These are phyloP conservation scores for Rhizophlyctis rosea DNA, from an alignment of 192 early-diverging fungal species.

Conservation along the genomic window DNA sequence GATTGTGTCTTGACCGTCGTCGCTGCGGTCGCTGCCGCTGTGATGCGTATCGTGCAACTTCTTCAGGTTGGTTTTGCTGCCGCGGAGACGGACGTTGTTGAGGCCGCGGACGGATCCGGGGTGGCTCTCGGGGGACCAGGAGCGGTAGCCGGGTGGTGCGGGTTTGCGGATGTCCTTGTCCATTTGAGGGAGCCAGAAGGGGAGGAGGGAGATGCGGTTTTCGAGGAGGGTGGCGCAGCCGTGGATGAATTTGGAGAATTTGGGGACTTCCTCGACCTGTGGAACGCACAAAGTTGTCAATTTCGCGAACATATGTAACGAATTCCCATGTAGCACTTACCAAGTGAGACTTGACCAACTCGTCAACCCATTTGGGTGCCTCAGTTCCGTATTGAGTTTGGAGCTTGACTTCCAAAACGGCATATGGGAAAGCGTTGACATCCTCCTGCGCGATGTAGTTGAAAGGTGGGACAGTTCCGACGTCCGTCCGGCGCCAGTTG, in stretches of 20 bases:
- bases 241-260: constrained; percentile 98
- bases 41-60: not conserved
- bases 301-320: too few species aligned
- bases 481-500: constrained; percentile 91
- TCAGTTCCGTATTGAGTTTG: constrained; percentile 89
- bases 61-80: not conserved
- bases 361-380: constrained; percentile 90
- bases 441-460: constrained; percentile 74
- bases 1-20: constrained; percentile 15
- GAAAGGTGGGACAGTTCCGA: constrained; percentile 75
- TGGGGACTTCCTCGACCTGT: constrained; percentile 83
- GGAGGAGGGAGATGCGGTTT: constrained; percentile 75
- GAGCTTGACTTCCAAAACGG: constrained; percentile 95
- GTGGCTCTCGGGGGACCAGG: constrained; percentile 14
- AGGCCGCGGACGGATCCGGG: constrained; percentile 7
- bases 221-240: constrained; percentile 78
- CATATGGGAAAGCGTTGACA: constrained; percentile 88
- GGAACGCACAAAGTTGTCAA: not conserved
- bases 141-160: constrained; percentile 24
- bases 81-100: not conserved
- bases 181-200: constrained; percentile 96
- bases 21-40: not conserved
- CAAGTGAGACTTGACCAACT: constrained; percentile 84
- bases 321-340: constrained; percentile 37
- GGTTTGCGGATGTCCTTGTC: constrained; percentile 91